A percentile compares a stretch with the other conserved stretches of the same genome.
Conservation (phyloP, 1,284 basidiomycete genomes). For the Sutorius eximius region DNA sequence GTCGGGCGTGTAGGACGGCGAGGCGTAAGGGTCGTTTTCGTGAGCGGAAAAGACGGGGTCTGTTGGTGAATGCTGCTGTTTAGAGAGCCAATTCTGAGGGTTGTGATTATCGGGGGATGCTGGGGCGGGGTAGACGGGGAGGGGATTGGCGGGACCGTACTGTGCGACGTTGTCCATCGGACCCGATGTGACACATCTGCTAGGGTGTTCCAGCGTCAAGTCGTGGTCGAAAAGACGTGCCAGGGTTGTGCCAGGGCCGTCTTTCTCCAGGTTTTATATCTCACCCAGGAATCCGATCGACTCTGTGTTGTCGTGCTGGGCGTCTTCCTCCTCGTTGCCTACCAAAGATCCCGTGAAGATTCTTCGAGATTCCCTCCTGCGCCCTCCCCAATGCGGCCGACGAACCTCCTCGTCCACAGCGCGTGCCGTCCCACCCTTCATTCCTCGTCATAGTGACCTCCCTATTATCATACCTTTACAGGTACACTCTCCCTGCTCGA, state of each 20-base stretch:
- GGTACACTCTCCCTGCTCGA: constrained; percentile 19
- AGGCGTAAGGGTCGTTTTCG: constrained; percentile 38
- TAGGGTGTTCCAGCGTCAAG: constrained; percentile 23
- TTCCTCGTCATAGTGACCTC: constrained; percentile 27
- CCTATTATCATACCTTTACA: constrained; percentile 24
- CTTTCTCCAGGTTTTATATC: constrained; percentile 33
- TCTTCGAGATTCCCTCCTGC: constrained; percentile 19
- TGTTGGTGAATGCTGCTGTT: constrained; percentile 23
- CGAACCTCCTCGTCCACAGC: constrained; percentile 33
- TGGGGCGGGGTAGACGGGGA: constrained; percentile 37
- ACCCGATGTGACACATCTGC: constrained; percentile 39
- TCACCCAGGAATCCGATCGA: constrained; percentile 15
- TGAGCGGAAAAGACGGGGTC: constrained; percentile 36
- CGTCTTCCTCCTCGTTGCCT: constrained; percentile 33
- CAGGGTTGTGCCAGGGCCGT: constrained; percentile 28
- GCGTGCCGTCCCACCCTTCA: constrained; percentile 18
- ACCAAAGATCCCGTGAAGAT: constrained; percentile 26
- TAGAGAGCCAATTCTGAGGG: constrained; percentile 30
- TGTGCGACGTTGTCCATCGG: constrained; percentile 41
- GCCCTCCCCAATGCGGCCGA: constrained; percentile 21
- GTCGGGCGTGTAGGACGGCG: constrained; percentile 38
- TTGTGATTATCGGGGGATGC: constrained; percentile 32
- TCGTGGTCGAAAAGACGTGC: constrained; percentile 36
- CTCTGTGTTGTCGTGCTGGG: constrained; percentile 14
- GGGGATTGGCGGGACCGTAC: constrained; percentile 31